phyloP scores from a whole-genome alignment of 805 yeast species.

The Hanseniaspora jakobsenii region DNA sequence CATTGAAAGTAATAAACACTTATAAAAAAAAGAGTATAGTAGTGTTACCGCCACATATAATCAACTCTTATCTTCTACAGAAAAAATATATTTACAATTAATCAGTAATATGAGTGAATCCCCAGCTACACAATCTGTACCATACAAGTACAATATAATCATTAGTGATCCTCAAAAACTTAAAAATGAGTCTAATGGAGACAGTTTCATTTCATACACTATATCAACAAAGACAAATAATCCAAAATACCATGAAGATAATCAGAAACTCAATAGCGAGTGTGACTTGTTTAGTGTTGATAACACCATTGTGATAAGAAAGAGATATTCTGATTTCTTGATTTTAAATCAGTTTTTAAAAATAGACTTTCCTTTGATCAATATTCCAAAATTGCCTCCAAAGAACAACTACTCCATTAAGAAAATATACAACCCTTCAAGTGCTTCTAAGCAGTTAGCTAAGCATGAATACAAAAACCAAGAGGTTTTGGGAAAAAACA shows the following conservation, averaged over 20 bases:
- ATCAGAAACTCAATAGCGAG: background rate
- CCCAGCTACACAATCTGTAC: no score
- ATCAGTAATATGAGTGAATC: no score
- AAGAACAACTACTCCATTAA: conserved; percentile 14
- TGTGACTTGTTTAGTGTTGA: conserved; percentile 1
- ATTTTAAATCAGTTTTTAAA: conserved; percentile 13
- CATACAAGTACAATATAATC: conserved; percentile 10
- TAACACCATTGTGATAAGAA: conserved; percentile 11
- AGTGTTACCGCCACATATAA: no score
- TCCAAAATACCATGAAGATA: conserved; percentile 5
- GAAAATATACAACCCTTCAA: conserved; percentile 6
- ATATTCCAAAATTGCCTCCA: conserved; percentile 14
- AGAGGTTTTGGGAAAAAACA: background rate
- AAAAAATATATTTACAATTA: no score
- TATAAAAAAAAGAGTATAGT: no score
- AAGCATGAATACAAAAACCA: conserved; percentile 1
- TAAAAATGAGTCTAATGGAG: conserved; percentile 1
- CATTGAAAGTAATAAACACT: no score
- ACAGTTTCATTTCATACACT: conserved; percentile 10
- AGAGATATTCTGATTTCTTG: conserved; percentile 14
- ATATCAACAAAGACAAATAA: conserved; percentile 8
- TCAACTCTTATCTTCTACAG: no score
- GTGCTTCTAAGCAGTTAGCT: no score
- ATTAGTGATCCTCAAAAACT: conserved; percentile 14
- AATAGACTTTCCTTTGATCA: conserved; percentile 11